phyloP scores from a whole-genome alignment of 2,329 filamentous ascomycete genomes.

The Ascochyta rabiei region DNA sequence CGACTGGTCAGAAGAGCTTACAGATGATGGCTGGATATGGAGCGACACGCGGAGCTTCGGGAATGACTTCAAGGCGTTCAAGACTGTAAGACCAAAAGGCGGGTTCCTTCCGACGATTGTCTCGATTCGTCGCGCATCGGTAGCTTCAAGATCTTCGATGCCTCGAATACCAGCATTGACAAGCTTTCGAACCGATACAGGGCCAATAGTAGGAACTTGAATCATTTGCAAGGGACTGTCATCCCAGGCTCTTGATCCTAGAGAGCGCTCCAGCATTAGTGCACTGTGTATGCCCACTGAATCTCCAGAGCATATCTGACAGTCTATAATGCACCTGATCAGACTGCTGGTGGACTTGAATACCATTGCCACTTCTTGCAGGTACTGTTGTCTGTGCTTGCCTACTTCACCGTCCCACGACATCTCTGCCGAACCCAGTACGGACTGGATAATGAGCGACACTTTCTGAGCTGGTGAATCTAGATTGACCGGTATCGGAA shows the following conservation, averaged over 20 bases:
- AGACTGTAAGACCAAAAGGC: conserved; percentile 76
- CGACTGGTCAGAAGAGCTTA: conserved; percentile 31
- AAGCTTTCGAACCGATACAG: conserved; percentile 76
- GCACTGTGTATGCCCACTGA: conserved; percentile 70
- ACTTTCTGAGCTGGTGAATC: conserved; percentile 73
- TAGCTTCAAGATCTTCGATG: conserved; percentile 70
- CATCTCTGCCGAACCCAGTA: conserved; percentile 69
- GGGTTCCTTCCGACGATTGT: conserved; percentile 77
- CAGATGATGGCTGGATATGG: conserved; percentile 56
- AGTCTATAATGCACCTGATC: conserved; percentile 77
- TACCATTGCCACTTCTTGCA: conserved; percentile 66
- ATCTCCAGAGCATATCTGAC: conserved; percentile 68
- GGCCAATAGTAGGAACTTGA: conserved; percentile 80
- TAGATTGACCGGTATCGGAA: conserved; percentile 71
- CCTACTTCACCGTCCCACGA: conserved; percentile 59
- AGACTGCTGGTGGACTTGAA: conserved; percentile 73
- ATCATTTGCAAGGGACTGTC: conserved; percentile 79
- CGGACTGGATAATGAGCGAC: conserved; percentile 76
- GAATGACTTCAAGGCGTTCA: conserved; percentile 70
- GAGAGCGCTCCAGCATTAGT: conserved; percentile 77
- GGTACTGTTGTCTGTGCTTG: conserved; percentile 62
- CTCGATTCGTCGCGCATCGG: conserved; percentile 77
- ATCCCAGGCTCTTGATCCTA: conserved; percentile 82
- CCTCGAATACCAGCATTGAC: conserved; percentile 71
- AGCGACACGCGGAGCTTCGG: conserved; percentile 68